Evolutionary conservation across 495 filamentous ascomycete genomes (phyloP), one percentile per base, ranked within the genome.

Genomic region (Rostrohypoxylon terebratum): DNA sequence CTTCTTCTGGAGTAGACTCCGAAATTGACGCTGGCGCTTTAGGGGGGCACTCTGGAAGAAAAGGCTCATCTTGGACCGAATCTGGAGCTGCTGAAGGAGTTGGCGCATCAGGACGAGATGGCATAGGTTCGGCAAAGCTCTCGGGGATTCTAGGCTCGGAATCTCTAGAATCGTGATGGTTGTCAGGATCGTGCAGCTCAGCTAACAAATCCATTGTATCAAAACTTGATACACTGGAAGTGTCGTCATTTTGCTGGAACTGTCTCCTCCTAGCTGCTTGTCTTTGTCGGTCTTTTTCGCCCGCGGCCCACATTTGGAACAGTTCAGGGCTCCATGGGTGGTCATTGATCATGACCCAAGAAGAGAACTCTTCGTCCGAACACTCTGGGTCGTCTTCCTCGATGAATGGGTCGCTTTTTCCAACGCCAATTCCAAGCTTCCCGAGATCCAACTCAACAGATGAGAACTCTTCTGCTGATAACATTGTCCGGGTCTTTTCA

Each of bases 261-360:
- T n/a, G 11, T 5, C 28, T 53, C 14, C 21, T 55, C 25, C 3
- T 57, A n/a, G 6, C 65, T 3, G 44, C 38, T n/a, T 33, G 13
- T 38, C 58, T 55, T 20, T 50, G 10, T 25, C 62, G 51, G 11
- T 36, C 31, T 14, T 31, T 60, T 14, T 65, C 61, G 36, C 61
- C 28, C 4, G 61, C 47, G 23, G 48, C 47, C 10, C 25, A 65
- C 44, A 71, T 58, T 11, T 59, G 6, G 11, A 47, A 36, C 36
- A 71, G 4, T 23, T 51, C 7, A 3, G 59, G 44, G 6, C 60
- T 44, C 68, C 68, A 71, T 21, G 68, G 68, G 21, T 3, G 20
- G 13, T 45, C 57, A 7, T 60, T 23, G 13, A 71, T 8, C 8
- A 55, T 18, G 20, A 71, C 55, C 68, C 68, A 71, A 28, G 55